Evolutionary conservation across 495 filamentous ascomycete genomes (phyloP).

Genomic region (Eremomyces bilateralis): DNA sequence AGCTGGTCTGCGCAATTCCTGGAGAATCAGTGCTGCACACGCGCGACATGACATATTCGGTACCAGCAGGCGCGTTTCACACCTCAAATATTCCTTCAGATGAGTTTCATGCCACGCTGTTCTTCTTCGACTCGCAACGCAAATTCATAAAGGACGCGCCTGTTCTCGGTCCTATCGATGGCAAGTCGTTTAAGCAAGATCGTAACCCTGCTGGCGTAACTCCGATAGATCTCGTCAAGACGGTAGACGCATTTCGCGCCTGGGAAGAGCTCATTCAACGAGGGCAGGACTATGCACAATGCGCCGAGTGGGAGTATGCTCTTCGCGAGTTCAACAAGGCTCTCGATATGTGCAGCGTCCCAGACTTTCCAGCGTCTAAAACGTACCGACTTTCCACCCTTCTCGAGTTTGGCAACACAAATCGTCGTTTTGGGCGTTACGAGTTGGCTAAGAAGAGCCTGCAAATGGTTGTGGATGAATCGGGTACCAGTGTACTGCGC

Average conservation of each 20-base stretch:
- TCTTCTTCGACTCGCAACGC: conserved; percentile 3
- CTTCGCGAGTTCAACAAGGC: not conserved
- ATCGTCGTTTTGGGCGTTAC: not conserved
- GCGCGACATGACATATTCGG: conserved; percentile 1
- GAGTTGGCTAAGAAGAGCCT: conserved; percentile 1
- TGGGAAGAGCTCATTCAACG: not conserved
- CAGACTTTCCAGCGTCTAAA: not conserved
- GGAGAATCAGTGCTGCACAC: not conserved
- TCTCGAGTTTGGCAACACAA: not conserved
- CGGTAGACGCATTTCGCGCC: not conserved
- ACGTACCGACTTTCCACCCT: not conserved
- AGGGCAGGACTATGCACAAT: not conserved
- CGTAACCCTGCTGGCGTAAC: conserved; percentile 1
- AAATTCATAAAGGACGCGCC: not conserved
- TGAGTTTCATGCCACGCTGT: conserved; percentile 1
- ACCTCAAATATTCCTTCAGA: not conserved
- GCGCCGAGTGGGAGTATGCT: not conserved
- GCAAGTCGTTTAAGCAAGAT: not conserved
- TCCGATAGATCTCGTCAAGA: not conserved
- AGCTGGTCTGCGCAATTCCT: not conserved
- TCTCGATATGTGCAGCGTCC: not conserved
- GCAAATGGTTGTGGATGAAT: not conserved
- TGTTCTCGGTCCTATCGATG: conserved; percentile 1
- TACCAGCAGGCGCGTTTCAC: not conserved
- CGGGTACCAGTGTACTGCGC: conserved; percentile 3